A percentile compares a stretch with the other conserved stretches of the same genome.
Conservation (phyloP, 805 yeast species). For the Wickerhamia fluorescens region DNA sequence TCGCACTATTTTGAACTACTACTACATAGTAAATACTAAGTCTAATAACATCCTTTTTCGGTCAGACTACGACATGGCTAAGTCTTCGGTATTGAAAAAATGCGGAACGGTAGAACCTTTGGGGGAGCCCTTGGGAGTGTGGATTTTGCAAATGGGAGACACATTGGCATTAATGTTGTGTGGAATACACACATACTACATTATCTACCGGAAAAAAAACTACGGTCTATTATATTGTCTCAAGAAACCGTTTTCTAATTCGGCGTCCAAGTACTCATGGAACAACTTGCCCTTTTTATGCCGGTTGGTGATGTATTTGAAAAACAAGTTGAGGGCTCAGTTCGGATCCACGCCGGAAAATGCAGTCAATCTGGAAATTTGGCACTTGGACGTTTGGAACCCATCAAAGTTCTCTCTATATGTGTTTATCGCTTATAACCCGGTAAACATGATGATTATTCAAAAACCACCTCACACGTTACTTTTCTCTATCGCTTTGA, state of each 20-base stretch:
- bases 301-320: constrained; percentile 3
- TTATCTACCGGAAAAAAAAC: constrained; percentile 14
- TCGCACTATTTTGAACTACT: constrained; percentile 18
- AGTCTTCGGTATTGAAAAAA: constrained; percentile 5
- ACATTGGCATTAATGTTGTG: constrained; percentile 4
- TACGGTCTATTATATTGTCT: constrained; percentile 27
- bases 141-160: constrained; percentile 11
- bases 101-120: constrained; percentile 1
- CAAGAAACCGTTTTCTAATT: constrained; percentile 19
- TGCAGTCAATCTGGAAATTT: too few species aligned
- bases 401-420: constrained; percentile 54
- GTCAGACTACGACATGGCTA: constrained; percentile 30
- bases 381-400: constrained; percentile 60
- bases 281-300: constrained; percentile 4
- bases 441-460: constrained; percentile 40
- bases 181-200: constrained; percentile 7
- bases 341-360: too few species aligned
- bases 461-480: constrained; percentile 20
- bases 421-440: constrained; percentile 51
- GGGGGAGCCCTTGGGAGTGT: constrained; percentile 8
- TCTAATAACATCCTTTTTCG: constrained; percentile 28
- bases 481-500: constrained; percentile 14
- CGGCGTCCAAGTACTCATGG: constrained; percentile 10
- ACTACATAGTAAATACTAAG: constrained; percentile 17
- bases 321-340: constrained; percentile 1